Evolutionary conservation across 2,329 filamentous ascomycete species (phyloP), one percentile per base, ranked within the genome.

Genomic region (Pseudovirgaria hyperparasitica): DNA sequence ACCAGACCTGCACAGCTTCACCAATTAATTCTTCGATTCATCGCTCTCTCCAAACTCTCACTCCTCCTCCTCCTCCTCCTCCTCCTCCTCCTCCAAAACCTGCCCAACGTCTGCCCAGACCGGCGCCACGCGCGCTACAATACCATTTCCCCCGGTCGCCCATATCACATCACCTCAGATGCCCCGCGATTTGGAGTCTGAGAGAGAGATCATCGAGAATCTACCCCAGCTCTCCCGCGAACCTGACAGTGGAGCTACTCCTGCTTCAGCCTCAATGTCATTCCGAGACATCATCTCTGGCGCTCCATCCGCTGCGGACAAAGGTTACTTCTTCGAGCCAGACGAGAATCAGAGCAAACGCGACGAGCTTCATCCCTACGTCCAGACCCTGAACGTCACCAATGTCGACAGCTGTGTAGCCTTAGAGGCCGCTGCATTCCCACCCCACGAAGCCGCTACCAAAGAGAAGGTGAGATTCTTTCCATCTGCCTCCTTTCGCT

Each of bases 341-440:
- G 43, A 48, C 14, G 42, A 47, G 16, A 31, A 38, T 11, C 44
- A 43, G 36, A 43, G 40, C 28, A 48, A 43, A 27, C 45, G 49
- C 38, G 74, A 76, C 41, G 62, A 70, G 26, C 70, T 82, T 42
- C 70, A 81, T 43, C 74, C 82, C 15, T 78, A 80, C 42, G 68
- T 80, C n/a, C 72, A 81, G 27, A 70, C 79, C 16, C 65, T 94
- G 26, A 81, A 71, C 21, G 53, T 69, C 25, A 68, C 67, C 15
- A 75, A 84, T 41, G 49, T 77, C 25, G 71, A 76, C 17, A 71
- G 67, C 38, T 75, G 71, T 48, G 56, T 69, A 34, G 53, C 54
- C 34, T 61, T 76, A 11, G 72, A 77, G 46, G 58, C 66, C 29
- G 64, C 56, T 18, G 53, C 65, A 6, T 76, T 77, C 42, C 69